These are phyloP conservation scores for Xerocomellus chrysenteron DNA, from an alignment of 768 basidiomycete genomes.

Conservation along the genomic window DNA sequence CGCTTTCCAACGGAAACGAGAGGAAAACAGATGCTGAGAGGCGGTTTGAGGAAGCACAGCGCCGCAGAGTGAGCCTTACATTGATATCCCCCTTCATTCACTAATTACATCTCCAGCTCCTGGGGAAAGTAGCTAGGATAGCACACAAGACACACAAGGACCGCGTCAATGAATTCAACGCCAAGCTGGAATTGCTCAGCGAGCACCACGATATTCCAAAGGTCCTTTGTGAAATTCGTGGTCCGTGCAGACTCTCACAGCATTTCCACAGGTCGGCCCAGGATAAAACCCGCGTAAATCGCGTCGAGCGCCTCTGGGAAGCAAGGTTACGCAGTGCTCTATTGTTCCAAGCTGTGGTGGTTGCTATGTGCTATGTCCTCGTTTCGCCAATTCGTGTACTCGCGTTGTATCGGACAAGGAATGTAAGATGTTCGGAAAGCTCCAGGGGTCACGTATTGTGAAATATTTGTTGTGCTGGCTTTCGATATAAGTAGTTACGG, in stretches of 20 bases:
- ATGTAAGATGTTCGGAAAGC: conserved; percentile 28
- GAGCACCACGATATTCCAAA: conserved; percentile 97
- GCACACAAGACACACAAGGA: conserved; percentile 92
- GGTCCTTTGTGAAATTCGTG: conserved; percentile 41
- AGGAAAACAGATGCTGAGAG: conserved; percentile 85
- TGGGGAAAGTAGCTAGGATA: conserved; percentile 69
- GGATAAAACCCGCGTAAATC: conserved; percentile 56
- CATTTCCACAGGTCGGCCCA: conserved; percentile 67
- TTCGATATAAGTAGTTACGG: conserved; percentile 40
- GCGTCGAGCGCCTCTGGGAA: conserved; percentile 23
- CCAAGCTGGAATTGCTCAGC: conserved; percentile 80
- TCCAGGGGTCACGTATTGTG: conserved; percentile 31
- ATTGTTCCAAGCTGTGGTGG: conserved; percentile 19
- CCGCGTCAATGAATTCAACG: conserved; percentile 86
- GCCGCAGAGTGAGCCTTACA: conserved; percentile 58
- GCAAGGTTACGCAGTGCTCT: conserved; percentile 8
- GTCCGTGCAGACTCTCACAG: conserved; percentile 32
- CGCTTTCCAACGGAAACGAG: conserved; percentile 44
- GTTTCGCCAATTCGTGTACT: conserved; percentile 22
- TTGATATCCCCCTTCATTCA: not conserved
- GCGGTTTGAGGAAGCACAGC: conserved; percentile 86
- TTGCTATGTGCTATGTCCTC: conserved; percentile 16
- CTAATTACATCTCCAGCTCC: conserved; percentile 50
- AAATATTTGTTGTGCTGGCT: conserved; percentile 34
- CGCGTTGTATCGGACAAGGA: conserved; percentile 14